Conservation (phyloP, 2,329 filamentous ascomycete species). For the Akanthomyces dipterigenus region DNA sequence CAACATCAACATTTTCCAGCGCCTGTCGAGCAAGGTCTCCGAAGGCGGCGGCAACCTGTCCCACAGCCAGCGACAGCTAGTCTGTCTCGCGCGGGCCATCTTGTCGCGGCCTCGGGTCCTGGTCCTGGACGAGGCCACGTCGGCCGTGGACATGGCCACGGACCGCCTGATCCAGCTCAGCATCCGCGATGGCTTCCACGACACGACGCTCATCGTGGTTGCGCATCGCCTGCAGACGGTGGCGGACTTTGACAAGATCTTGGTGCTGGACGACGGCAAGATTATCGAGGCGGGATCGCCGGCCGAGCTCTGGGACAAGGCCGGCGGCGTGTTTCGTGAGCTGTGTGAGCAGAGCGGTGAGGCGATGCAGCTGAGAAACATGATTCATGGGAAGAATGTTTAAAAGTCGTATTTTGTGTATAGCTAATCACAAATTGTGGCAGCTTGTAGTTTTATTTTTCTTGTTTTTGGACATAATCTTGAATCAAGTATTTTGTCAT, state of each 20-base stretch:
- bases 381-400: neutral
- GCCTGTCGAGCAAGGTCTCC: constrained; percentile 48
- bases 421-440: neutral
- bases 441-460: neutral
- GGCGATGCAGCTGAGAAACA: neutral
- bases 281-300: constrained; percentile 53
- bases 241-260: constrained; percentile 58
- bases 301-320: constrained; percentile 43
- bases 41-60: constrained; percentile 50
- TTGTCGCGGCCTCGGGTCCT: constrained; percentile 58
- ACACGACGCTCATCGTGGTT: constrained; percentile 56
- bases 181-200: constrained; percentile 56
- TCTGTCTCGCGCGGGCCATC: constrained; percentile 58
- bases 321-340: constrained; percentile 18
- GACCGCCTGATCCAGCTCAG: constrained; percentile 57
- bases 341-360: constrained; percentile 6
- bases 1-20: constrained; percentile 45
- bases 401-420: neutral
- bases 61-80: constrained; percentile 37
- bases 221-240: constrained; percentile 61
- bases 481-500: neutral
- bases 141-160: constrained; percentile 61
- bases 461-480: neutral
- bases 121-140: constrained; percentile 64
- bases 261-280: constrained; percentile 53